Evolutionary conservation across 805 yeast genomes (phyloP).

Genomic region (Starmerella floris): DNA sequence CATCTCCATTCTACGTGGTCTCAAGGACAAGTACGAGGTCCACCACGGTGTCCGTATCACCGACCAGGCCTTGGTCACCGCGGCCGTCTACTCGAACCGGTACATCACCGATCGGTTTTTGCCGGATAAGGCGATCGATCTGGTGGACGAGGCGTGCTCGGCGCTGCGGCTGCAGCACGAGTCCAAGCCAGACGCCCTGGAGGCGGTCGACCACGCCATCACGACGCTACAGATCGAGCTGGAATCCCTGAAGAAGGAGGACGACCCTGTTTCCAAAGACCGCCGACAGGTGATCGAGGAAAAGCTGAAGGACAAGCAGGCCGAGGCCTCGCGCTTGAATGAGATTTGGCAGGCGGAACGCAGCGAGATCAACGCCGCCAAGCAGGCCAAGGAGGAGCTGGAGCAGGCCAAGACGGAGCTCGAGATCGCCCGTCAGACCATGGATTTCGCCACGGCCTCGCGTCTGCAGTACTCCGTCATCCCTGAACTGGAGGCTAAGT

Average conservation of each 20-base stretch:
- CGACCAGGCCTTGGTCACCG: slow-evolving; percentile 85
- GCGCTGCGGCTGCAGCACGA: slow-evolving; percentile 90
- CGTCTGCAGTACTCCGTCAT: slow-evolving; percentile 76
- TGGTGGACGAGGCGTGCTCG: slow-evolving; percentile 95
- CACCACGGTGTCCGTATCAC: slow-evolving; percentile 95
- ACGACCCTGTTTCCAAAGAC: slow-evolving; percentile 70
- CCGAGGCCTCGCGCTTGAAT: slow-evolving; percentile 58
- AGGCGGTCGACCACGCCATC: slow-evolving; percentile 70
- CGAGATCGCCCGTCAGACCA: slow-evolving; percentile 69
- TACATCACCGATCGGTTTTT: slow-evolving; percentile 81
- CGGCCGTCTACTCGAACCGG: slow-evolving; percentile 78
- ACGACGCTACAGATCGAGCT: slow-evolving; percentile 93
- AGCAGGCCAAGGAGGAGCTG: slow-evolving; percentile 63
- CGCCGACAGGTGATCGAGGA: slow-evolving; percentile 61
- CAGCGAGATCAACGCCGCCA: slow-evolving; percentile 59
- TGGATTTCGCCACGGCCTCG: slow-evolving; percentile 79
- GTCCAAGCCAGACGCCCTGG: slow-evolving; percentile 90
- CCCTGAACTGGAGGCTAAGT: slow-evolving; percentile 58
- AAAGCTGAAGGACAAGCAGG: slow-evolving; percentile 47
- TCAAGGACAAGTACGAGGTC: slow-evolving; percentile 87
- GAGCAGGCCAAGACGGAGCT: slow-evolving; percentile 76
- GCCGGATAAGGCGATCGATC: slow-evolving; percentile 94
- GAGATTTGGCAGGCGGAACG: slow-evolving; percentile 79
- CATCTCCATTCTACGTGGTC: slow-evolving; percentile 79
- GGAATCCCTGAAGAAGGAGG: slow-evolving; percentile 86